Conservation (phyloP, 441 rosid species). For the Raphanus hybrid region DNA sequence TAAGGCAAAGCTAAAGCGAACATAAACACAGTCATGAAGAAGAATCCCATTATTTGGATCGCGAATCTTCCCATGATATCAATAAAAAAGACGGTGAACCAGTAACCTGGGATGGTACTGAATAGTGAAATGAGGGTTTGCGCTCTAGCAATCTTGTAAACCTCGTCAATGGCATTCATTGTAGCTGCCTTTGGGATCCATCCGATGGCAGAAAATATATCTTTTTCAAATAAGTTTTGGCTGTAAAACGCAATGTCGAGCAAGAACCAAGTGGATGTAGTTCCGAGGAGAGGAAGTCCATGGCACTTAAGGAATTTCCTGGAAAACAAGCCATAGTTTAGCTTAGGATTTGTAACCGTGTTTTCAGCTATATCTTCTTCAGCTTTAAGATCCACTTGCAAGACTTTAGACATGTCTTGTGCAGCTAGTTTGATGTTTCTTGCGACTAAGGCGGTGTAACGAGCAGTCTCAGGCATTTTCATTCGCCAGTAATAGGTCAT, state of each 20-base stretch:
- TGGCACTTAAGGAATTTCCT: conserved; percentile 48
- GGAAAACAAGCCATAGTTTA: conserved; percentile 54
- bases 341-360: not conserved
- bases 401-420: conserved; percentile 60
- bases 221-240: conserved; percentile 62
- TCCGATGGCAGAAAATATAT: conserved; percentile 49
- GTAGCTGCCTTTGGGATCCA: conserved; percentile 49
- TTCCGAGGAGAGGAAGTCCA: conserved; percentile 57
- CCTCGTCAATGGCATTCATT: conserved; percentile 57
- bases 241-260: conserved; percentile 62
- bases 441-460: conserved; percentile 64
- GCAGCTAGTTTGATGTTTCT: conserved; percentile 60
- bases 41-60: conserved; percentile 60
- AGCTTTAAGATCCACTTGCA: conserved; percentile 48
- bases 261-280: conserved; percentile 57
- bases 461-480: conserved; percentile 70
- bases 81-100: conserved; percentile 53
- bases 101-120: conserved; percentile 59
- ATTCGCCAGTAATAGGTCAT: conserved; percentile 60
- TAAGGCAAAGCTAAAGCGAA: conserved; percentile 61
- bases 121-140: conserved; percentile 56
- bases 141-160: conserved; percentile 51
- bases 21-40: conserved; percentile 65
- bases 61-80: conserved; percentile 53
- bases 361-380: conserved; percentile 43